Percentiles rank a stretch among this genome's conserved stretches.
Evolutionary conservation across 495 filamentous ascomycete species (phyloP).

Genomic region (Pyrenopolyporus hunteri): DNA sequence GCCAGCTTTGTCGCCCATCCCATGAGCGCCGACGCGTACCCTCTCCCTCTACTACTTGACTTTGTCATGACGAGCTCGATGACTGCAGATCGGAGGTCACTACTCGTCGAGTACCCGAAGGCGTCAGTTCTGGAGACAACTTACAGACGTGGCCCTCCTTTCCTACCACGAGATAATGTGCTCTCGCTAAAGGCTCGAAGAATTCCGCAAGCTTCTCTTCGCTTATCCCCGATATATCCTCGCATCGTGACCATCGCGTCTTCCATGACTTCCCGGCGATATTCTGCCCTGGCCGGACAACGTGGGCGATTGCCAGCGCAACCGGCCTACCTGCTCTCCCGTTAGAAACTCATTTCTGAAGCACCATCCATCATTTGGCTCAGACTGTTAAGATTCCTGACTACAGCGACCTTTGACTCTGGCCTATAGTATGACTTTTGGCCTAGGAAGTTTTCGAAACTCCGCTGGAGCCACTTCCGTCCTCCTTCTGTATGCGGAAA

Average conservation of each 20-base stretch:
- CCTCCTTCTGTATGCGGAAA: slow-evolving; percentile 40
- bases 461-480: slow-evolving; percentile 39
- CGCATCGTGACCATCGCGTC: slow-evolving; percentile 36
- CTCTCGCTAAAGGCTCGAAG: slow-evolving; percentile 36
- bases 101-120: too few species aligned
- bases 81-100: slow-evolving; percentile 13
- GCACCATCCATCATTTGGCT: background rate
- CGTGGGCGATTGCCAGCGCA: slow-evolving; percentile 28
- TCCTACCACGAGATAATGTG: slow-evolving; percentile 32
- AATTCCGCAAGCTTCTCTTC: slow-evolving; percentile 34
- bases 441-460: slow-evolving; percentile 41
- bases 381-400: slow-evolving; percentile 38
- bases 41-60: slow-evolving; percentile 28
- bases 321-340: slow-evolving; percentile 28
- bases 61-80: slow-evolving; percentile 41
- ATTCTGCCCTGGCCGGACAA: slow-evolving; percentile 36
- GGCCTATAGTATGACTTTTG: slow-evolving; percentile 38
- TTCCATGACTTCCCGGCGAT: slow-evolving; percentile 35
- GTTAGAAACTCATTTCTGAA: background rate
- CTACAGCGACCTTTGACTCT: slow-evolving; percentile 34
- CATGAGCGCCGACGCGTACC: slow-evolving; percentile 38
- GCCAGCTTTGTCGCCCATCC: slow-evolving; percentile 36
- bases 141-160: slow-evolving; percentile 41
- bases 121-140: too few species aligned
- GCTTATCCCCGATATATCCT: slow-evolving; percentile 34